Percentiles rank a stretch among this genome's conserved stretches.
Conservation (phyloP, 371 early-diverging fungal genomes). For the Mucor circinelloides region DNA sequence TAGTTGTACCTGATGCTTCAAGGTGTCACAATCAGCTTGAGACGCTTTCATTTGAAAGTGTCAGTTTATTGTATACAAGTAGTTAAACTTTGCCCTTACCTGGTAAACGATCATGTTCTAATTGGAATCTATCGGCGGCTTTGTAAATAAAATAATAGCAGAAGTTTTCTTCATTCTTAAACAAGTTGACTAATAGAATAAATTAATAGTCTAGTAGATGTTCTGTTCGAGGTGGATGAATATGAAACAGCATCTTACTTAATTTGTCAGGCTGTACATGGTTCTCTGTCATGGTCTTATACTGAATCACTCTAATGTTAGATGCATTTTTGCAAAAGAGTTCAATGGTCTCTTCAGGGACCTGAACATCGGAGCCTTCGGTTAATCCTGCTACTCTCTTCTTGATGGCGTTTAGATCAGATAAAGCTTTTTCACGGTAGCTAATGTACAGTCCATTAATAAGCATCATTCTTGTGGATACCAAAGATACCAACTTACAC, state of each 20-base stretch:
- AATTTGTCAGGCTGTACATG: slow-evolving; percentile 50
- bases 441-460: slow-evolving; percentile 31
- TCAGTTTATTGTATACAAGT: background rate
- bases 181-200: slow-evolving; percentile 44
- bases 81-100: slow-evolving; percentile 27
- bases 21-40: slow-evolving; percentile 35
- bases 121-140: slow-evolving; percentile 72
- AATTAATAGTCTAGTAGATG: background rate
- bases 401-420: slow-evolving; percentile 66
- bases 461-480: background rate
- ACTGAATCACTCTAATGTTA: slow-evolving; percentile 67
- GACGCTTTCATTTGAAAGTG: slow-evolving; percentile 16
- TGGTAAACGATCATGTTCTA: slow-evolving; percentile 56
- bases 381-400: slow-evolving; percentile 56
- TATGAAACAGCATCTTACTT: slow-evolving; percentile 33
- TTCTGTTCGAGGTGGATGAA: background rate
- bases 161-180: slow-evolving; percentile 63
- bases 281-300: slow-evolving; percentile 63
- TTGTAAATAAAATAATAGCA: slow-evolving; percentile 72
- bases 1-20: slow-evolving; percentile 29
- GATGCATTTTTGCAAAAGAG: slow-evolving; percentile 86
- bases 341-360: slow-evolving; percentile 73
- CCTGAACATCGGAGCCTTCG: slow-evolving; percentile 46
- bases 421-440: slow-evolving; percentile 80
- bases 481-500: slow-evolving; percentile 52